Conservation (phyloP, 2,329 filamentous ascomycete species). For the Endoconidiophora laricicola region DNA sequence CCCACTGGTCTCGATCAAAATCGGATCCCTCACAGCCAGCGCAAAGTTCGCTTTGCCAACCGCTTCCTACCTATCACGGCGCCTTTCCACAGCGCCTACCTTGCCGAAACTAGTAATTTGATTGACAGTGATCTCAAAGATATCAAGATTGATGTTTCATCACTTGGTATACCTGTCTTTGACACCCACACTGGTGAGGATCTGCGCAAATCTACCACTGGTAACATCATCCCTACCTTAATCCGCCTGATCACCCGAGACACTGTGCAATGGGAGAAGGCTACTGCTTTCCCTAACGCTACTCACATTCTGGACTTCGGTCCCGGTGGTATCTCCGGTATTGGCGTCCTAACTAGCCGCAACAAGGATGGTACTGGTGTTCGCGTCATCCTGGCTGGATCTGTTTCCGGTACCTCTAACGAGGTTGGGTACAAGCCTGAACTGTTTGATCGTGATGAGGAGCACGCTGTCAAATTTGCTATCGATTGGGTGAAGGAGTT, state of each 20-base stretch:
- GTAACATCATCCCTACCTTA: conserved; percentile 71
- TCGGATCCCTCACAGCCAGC: conserved; percentile 81
- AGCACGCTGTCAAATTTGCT: conserved; percentile 86
- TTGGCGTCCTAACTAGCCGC: conserved; percentile 89
- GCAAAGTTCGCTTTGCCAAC: conserved; percentile 92
- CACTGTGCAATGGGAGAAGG: conserved; percentile 88
- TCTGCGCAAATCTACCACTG: conserved; percentile 49
- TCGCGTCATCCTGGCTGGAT: conserved; percentile 82
- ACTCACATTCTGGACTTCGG: conserved; percentile 96
- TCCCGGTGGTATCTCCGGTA: conserved; percentile 87
- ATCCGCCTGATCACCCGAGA: conserved; percentile 90
- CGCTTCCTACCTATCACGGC: conserved; percentile 94
- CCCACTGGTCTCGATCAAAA: conserved; percentile 95
- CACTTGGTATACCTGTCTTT: conserved; percentile 70
- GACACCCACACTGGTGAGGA: conserved; percentile 83
- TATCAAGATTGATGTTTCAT: conserved; percentile 54
- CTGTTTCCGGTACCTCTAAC: conserved; percentile 74
- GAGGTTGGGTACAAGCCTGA: conserved; percentile 98
- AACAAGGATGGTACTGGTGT: conserved; percentile 99
- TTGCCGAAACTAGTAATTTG: conserved; percentile 62
- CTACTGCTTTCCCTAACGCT: conserved; percentile 75
- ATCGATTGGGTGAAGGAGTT: conserved; percentile 97
- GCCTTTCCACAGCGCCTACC: conserved; percentile 94
- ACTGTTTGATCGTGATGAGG: conserved; percentile 88
- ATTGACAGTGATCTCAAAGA: conserved; percentile 80